A percentile compares a stretch with the other conserved stretches of the same genome.
These are phyloP conservation scores for Fusarium avenaceum DNA, from an alignment of 2,329 filamentous ascomycete species.

Conservation along the genomic window DNA sequence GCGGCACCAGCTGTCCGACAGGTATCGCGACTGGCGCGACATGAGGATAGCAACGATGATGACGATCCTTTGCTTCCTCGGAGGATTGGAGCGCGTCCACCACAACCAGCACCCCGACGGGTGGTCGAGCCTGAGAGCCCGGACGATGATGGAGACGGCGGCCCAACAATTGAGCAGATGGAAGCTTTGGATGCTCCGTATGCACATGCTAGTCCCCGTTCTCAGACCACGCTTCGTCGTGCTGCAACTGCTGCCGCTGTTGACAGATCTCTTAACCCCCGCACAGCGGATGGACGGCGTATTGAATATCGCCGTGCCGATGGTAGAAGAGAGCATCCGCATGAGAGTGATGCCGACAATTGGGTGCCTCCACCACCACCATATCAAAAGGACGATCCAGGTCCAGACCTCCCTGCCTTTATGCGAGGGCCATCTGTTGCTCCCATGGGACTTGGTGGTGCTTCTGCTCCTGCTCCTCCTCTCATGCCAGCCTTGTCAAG, in stretches of 20 bases:
- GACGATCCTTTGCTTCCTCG: slow-evolving; percentile 69
- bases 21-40: slow-evolving; percentile 33
- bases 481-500: slow-evolving; percentile 24
- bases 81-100: slow-evolving; percentile 55
- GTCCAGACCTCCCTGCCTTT: slow-evolving; percentile 66
- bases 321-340: slow-evolving; percentile 78
- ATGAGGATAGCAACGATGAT: slow-evolving; percentile 53
- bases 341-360: slow-evolving; percentile 89
- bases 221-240: slow-evolving; percentile 76
- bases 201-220: slow-evolving; percentile 78
- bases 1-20: slow-evolving; percentile 49
- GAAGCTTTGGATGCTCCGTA: slow-evolving; percentile 79
- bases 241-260: slow-evolving; percentile 82
- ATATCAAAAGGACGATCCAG: slow-evolving; percentile 76
- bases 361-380: slow-evolving; percentile 90
- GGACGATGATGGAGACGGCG: slow-evolving; percentile 59
- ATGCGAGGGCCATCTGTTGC: slow-evolving; percentile 64
- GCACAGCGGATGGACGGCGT: slow-evolving; percentile 65
- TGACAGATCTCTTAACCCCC: slow-evolving; percentile 75
- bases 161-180: slow-evolving; percentile 66
- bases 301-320: slow-evolving; percentile 77
- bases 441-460: slow-evolving; percentile 50
- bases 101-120: slow-evolving; percentile 16
- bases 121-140: slow-evolving; percentile 47
- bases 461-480: slow-evolving; percentile 46